Base-by-base conservation (phyloP, 2,329 filamentous ascomycete species). In the Pseudocercospora fuligena region DNA sequence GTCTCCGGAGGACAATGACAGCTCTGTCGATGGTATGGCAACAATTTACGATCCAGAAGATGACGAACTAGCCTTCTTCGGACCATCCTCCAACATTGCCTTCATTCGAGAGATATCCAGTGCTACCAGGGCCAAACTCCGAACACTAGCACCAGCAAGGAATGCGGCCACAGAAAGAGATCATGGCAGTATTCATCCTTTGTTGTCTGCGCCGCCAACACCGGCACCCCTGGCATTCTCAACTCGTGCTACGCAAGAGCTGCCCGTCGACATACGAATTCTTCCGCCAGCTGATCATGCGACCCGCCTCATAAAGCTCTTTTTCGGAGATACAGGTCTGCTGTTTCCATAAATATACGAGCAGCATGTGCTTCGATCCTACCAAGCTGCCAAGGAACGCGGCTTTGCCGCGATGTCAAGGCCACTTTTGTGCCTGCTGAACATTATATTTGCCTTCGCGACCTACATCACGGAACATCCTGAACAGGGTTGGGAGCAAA, bases 401-500 rank as follows among this genome's bases (percentile, higher is more conserved):
- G 33, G 25, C 33, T 63, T 63, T 31, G 23, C 14, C 4, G 61
- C n/a, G 6, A 36, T 63, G 9, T 19, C 61, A 6, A 21, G 51
- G 23, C 31, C 61, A 14, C 27, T 63, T 1, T n/a, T 63, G 4
- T 40, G 49, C 33, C 33, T 63, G 29, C 49, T 63, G 8, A 63
- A 63, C 12, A 36, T 56, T 5, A 63, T 63, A 29, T 63, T 63
- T 49, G 61, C 61, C 29, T 63, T 63, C 21, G 61, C 61, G 27
- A 63, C 61, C 25, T 63, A 63, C 31, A 63, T 63, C 4, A 56
- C 46, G 3, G 29, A 54, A n/a, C 47, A 63, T 12, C 47, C 51
- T 12, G 47, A 43, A 5, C 16, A 36, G 8, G 23, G 19, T 1
- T n/a, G 19, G 31, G 31, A 57, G 23, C 12, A 27, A 1, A 53